Base-by-base conservation (phyloP, 805 yeast genomes). In the Saturnispora gosingensis region DNA sequence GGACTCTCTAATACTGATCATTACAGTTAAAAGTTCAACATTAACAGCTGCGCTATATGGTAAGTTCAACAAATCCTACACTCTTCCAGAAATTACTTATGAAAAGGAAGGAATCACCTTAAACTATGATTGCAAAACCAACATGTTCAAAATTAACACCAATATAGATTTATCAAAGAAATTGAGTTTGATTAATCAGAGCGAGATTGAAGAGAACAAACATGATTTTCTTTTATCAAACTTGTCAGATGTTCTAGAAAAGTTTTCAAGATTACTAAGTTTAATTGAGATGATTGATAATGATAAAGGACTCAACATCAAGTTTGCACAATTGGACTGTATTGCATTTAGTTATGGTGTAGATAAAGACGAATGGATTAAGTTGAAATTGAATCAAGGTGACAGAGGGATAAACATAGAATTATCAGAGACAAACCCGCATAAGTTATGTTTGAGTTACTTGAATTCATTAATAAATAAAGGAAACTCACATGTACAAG, bases 41-140 rank as follows among this genome's bases (percentile, higher is more conserved):
- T 58, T 71, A 48, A 61, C 65, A 34, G 63, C 70, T n/a, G 59
- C 56, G 30, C 57, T 69, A 27, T 67, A 60, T 53, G 73, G 74
- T 7, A 68, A 65, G 53, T 54, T 69, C 7, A 56, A 54, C 34
- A 54, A 51, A 18, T 50, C 57, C 3, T 54, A 63, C 24, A 58
- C 59, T 44, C 48, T 64, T 11, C 66, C 66, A 1, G 51, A 57
- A 27, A 61, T 64, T 11, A 54, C 61, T 8, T 65, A 61, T 47
- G 53, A 48, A 3, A 66, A 64, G 46, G 63, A 58, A 24, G 57
- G 58, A 35, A 59, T 60, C 24, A 55, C 60, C 2, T 58, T 66
- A 34, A 51, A 58, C 27, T 53, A 65, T 48, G 54, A 56, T 36
- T 62, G 63, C 1, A 46, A 49, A 5, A 56, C 62, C 3, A 61